These are phyloP conservation scores for Trichoderma koningiopsis DNA, from an alignment of 2,329 filamentous ascomycete genomes.

Conservation along the genomic window DNA sequence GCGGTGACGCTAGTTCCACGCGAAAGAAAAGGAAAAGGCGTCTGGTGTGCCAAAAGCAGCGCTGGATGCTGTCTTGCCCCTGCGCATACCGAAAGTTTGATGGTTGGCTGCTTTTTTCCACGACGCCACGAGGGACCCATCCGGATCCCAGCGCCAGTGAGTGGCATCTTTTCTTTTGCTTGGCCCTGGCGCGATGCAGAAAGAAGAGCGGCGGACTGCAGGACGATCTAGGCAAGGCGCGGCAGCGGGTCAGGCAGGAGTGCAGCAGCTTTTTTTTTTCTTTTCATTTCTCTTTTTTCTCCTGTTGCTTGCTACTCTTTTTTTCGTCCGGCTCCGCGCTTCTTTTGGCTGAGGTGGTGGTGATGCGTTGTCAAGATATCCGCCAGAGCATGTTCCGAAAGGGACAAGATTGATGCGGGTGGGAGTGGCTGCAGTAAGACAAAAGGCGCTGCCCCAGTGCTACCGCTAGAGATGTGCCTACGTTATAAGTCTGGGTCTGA, in stretches of 20 bases:
- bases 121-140: constrained; percentile 18
- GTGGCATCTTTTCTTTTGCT: not conserved
- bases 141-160: constrained; percentile 9
- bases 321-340: not conserved
- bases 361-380: constrained; percentile 56
- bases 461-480: not conserved
- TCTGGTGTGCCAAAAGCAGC: constrained; percentile 32
- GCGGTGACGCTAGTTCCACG: constrained; percentile 35
- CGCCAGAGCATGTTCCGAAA: constrained; percentile 39
- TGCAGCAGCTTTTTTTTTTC: constrained; percentile 24
- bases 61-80: constrained; percentile 28
- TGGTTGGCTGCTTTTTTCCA: constrained; percentile 24
- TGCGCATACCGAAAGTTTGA: constrained; percentile 13
- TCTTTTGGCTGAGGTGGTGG: constrained; percentile 33
- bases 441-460: not conserved
- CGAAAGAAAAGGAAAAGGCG: constrained; percentile 18
- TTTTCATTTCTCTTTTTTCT: constrained; percentile 12
- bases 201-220: not conserved
- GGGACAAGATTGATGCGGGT: constrained; percentile 17
- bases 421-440: constrained; percentile 4
- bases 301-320: not conserved
- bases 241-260: constrained; percentile 37
- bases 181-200: not conserved
- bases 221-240: constrained; percentile 14
- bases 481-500: not conserved